Evolutionary conservation across 1,284 basidiomycete genomes (phyloP).

Genomic region (Cyathus pygmaeus): DNA sequence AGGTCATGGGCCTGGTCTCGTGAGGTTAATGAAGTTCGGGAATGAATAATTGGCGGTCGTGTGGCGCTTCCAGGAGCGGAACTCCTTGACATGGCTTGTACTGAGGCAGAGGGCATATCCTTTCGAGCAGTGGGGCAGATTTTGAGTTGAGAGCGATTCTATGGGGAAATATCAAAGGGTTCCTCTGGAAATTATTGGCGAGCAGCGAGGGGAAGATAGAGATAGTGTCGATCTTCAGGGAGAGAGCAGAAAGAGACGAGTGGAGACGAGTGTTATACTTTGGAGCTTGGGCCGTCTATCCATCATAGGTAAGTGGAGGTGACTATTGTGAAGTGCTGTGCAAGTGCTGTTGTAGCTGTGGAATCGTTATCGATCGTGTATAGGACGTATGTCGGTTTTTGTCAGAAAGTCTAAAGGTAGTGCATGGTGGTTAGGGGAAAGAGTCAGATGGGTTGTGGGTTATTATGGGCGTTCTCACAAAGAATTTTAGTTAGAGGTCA

Average conservation of each 20-base stretch:
- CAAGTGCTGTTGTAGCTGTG: conserved; percentile 1
- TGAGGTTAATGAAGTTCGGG: background rate
- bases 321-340: conserved; percentile 3
- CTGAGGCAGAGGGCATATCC: conserved; percentile 2
- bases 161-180: background rate
- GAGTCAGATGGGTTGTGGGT: background rate
- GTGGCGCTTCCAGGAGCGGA: background rate
- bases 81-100: conserved; percentile 4
- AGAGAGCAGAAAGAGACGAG: background rate
- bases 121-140: background rate
- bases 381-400: background rate
- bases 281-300: background rate
- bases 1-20: conserved; percentile 10
- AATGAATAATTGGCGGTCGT: background rate
- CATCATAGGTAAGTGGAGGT: conserved; percentile 1
- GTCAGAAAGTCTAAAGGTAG: conserved; percentile 5
- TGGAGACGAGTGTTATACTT: background rate
- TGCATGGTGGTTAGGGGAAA: conserved; percentile 11
- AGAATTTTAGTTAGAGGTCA: too few species aligned
- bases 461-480: too few species aligned
- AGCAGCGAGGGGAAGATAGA: background rate
- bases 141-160: background rate
- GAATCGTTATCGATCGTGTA: conserved; percentile 6
- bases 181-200: background rate
- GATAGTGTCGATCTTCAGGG: background rate